phyloP scores from a whole-genome alignment of 495 filamentous ascomycete species.

The Penicillium coprophilum region DNA sequence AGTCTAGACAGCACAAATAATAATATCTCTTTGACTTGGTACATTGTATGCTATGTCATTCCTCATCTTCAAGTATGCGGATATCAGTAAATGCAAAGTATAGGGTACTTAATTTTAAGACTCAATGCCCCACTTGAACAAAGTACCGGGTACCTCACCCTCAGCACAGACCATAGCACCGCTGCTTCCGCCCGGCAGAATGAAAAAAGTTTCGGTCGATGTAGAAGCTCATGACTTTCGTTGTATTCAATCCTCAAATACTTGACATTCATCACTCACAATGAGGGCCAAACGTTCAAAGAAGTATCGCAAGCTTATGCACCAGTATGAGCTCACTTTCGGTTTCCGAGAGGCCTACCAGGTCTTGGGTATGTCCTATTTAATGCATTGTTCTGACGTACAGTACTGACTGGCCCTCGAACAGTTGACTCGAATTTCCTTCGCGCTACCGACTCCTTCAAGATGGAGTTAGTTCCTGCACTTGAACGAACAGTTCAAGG shows the following conservation, averaged over 20 bases:
- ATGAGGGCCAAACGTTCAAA: constrained; percentile 94
- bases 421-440: constrained; percentile 79
- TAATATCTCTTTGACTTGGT: not conserved
- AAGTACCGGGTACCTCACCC: constrained; percentile 5
- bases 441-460: constrained; percentile 67
- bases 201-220: constrained; percentile 43
- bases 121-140: not conserved
- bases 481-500: constrained; percentile 76
- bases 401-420: constrained; percentile 16
- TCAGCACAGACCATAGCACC: constrained; percentile 35
- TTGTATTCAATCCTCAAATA: constrained; percentile 20
- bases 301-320: constrained; percentile 95
- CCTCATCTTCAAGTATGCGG: not conserved
- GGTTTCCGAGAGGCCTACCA: constrained; percentile 93
- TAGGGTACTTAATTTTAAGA: not conserved
- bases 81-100: not conserved
- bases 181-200: constrained; percentile 42
- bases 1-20: not conserved
- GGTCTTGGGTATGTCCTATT: constrained; percentile 61
- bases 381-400: not conserved
- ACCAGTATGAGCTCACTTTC: constrained; percentile 78
- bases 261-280: constrained; percentile 28
- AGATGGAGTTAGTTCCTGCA: constrained; percentile 72
- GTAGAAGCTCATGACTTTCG: constrained; percentile 12
- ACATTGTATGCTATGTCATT: not conserved